A percentile compares a stretch with the other conserved stretches of the same genome.
Conservation (phyloP, 2,329 filamentous ascomycete species). For the Neofusicoccum ribis region DNA sequence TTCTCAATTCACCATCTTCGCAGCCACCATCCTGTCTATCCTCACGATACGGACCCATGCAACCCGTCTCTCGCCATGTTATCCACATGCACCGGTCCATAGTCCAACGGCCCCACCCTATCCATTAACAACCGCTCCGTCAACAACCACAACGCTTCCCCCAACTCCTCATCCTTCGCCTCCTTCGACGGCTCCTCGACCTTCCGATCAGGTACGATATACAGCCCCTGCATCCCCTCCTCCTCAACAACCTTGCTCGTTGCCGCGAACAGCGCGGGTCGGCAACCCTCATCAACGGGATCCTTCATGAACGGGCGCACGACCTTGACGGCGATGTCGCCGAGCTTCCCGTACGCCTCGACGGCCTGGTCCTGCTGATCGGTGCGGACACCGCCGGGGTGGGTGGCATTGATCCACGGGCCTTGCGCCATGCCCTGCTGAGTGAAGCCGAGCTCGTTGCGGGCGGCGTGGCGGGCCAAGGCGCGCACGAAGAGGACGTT, state of each 20-base stretch:
- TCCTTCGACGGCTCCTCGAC: constrained; percentile 45
- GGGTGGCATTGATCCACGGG: constrained; percentile 52
- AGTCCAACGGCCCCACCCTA: constrained; percentile 35
- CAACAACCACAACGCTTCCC: constrained; percentile 48
- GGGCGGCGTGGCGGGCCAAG: constrained; percentile 41
- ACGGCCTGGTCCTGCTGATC: constrained; percentile 52
- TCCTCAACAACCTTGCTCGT: constrained; percentile 46
- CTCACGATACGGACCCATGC: background rate
- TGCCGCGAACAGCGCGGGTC: constrained; percentile 50
- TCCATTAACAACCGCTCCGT: constrained; percentile 46
- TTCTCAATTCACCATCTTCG: background rate
- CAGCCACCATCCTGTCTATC: too few species aligned
- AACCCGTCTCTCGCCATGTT: constrained; percentile 6
- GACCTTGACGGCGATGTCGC: constrained; percentile 47
- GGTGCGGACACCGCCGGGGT: constrained; percentile 51
- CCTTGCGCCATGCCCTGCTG: constrained; percentile 21
- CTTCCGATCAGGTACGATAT: constrained; percentile 53
- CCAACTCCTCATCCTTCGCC: constrained; percentile 45
- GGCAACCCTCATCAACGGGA: constrained; percentile 49
- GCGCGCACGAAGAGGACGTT: constrained; percentile 49
- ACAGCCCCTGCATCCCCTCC: constrained; percentile 48
- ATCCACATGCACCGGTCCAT: constrained; percentile 16
- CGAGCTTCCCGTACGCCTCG: constrained; percentile 51
- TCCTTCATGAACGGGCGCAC: constrained; percentile 52
- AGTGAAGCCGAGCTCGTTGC: constrained; percentile 37